Percentiles rank a stretch among this genome's conserved stretches.
phyloP scores from a whole-genome alignment of 73 alveolate species.

The Paramecium sonneborni region DNA sequence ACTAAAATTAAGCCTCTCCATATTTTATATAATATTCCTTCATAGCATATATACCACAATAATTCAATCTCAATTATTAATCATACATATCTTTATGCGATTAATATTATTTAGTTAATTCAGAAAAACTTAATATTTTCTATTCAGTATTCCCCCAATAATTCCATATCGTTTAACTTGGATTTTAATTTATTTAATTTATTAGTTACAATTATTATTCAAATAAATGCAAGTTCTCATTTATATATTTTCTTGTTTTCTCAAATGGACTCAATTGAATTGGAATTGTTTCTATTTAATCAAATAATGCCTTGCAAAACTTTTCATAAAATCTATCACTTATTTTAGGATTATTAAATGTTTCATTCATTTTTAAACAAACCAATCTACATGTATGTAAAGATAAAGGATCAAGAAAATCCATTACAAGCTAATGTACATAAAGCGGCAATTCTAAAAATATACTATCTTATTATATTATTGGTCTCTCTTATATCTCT shows the following conservation, averaged over 20 bases:
- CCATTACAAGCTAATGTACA: not conserved
- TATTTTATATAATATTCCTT: slow-evolving; percentile 13
- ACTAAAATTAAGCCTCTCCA: slow-evolving; percentile 37
- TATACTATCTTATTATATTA: not conserved
- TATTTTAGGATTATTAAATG: not conserved
- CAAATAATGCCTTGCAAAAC: slow-evolving; percentile 24
- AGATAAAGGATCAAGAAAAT: not conserved
- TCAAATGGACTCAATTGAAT: not conserved
- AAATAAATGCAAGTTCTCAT: slow-evolving; percentile 4
- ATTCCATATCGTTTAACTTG: not conserved
- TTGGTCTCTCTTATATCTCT: not conserved
- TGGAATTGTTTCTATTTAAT: not conserved
- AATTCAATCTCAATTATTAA: slow-evolving; percentile 23
- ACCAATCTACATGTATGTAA: not conserved
- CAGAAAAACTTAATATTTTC: not conserved
- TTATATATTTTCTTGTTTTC: not conserved
- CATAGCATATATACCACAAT: slow-evolving; percentile 55
- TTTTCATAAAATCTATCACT: slow-evolving; percentile 2
- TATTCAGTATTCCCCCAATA: not conserved
- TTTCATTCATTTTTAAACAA: not conserved
- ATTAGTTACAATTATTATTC: not conserved
- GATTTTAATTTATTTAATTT: not conserved
- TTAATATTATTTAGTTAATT: not conserved
- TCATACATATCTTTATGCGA: slow-evolving; percentile 13
- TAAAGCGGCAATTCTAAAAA: not conserved